Conservation (phyloP, 1,284 basidiomycete genomes). For the Ustilago xerochloae region DNA sequence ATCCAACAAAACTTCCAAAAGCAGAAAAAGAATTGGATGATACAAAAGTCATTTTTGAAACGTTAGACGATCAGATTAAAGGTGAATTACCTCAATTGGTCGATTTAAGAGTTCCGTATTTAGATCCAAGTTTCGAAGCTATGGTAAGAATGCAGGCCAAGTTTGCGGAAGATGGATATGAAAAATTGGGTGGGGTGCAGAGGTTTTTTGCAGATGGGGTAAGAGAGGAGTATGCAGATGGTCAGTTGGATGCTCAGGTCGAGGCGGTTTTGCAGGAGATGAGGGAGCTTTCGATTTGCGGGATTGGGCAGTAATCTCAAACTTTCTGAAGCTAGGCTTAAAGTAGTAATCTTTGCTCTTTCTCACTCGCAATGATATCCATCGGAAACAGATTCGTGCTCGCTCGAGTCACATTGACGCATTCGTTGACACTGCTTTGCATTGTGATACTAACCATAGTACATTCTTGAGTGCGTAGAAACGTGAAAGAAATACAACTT, state of each 20-base stretch:
- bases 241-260: constrained; percentile 93
- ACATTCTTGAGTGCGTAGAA: no score
- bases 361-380: neutral
- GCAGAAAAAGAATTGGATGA: constrained; percentile 96
- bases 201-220: constrained; percentile 73
- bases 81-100: constrained; percentile 89
- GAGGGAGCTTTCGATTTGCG: constrained; percentile 86
- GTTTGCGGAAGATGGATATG: constrained; percentile 97
- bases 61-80: constrained; percentile 91
- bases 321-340: no score
- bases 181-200: constrained; percentile 95
- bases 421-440: neutral
- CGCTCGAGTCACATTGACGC: no score
- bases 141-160: constrained; percentile 96
- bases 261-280: constrained; percentile 95
- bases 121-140: constrained; percentile 97
- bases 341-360: neutral
- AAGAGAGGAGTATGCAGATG: constrained; percentile 86
- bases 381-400: neutral
- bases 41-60: constrained; percentile 89
- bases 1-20: constrained; percentile 88
- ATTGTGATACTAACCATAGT: no score
- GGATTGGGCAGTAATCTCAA: constrained; percentile 55
- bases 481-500: no score
- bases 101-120: constrained; percentile 94